phyloP scores from a whole-genome alignment of 75 land plant species.

The Picea sitchensis region DNA sequence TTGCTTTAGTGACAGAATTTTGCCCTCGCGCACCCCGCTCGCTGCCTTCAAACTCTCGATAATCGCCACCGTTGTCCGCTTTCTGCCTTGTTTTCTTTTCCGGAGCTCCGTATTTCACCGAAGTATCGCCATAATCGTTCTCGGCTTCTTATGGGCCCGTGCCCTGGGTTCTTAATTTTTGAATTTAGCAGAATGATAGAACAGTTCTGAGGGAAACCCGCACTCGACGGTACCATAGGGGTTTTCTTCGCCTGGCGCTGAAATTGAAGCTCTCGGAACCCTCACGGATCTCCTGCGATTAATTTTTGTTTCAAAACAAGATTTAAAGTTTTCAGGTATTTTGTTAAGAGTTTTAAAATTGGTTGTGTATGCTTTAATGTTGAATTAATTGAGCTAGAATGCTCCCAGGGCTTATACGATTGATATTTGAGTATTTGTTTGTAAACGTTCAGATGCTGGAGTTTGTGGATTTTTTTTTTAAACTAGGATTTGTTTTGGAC shows the following conservation, averaged over 20 bases:
- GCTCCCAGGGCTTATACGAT: no score
- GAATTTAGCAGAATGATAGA: neutral
- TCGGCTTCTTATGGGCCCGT: neutral
- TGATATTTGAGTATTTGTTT: no score
- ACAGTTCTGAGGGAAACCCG: no score
- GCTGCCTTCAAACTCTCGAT: neutral
- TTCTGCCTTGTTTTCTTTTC: neutral
- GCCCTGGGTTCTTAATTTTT: neutral
- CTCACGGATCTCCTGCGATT: neutral
- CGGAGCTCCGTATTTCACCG: neutral
- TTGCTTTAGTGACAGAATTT: conserved; percentile 1
- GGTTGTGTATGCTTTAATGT: no score
- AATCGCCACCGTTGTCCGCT: neutral
- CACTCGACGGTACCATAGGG: neutral
- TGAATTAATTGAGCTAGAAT: no score
- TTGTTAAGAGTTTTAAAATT: no score
- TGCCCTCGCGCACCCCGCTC: neutral
- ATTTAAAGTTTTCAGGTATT: neutral
- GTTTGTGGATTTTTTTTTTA: no score
- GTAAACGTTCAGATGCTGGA: no score
- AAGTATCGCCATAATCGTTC: neutral
- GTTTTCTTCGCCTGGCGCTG: neutral
- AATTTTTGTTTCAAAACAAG: neutral
- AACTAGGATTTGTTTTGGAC: no score
- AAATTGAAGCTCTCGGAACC: neutral